Percentiles rank a stretch among this genome's conserved stretches.
phyloP scores from a whole-genome alignment of 331 rosid species.

The Quercus phellos region DNA sequence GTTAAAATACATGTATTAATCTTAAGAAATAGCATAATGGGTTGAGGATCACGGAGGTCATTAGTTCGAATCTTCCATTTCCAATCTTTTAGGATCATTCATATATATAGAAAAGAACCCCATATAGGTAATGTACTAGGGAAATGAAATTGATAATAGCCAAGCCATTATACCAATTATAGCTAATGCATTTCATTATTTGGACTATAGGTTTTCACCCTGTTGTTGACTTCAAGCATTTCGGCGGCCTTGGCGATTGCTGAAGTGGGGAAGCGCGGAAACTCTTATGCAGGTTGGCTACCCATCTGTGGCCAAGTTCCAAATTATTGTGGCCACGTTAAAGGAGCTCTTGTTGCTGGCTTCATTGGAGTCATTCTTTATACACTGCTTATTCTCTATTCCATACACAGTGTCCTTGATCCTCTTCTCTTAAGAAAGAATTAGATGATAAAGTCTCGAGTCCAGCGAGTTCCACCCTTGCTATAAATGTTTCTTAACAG shows the following conservation, averaged over 20 bases:
- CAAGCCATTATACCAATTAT: neutral
- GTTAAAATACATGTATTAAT: neutral
- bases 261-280: constrained; percentile 66
- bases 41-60: no score
- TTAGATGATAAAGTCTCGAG: constrained; percentile 4
- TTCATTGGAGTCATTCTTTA: constrained; percentile 38
- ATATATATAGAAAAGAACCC: no score
- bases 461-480: neutral
- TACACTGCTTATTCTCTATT: constrained; percentile 41
- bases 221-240: constrained; percentile 53
- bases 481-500: neutral
- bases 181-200: constrained; percentile 9
- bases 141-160: no score
- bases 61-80: no score
- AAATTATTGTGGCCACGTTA: constrained; percentile 48
- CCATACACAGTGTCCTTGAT: constrained; percentile 48
- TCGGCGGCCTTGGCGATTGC: constrained; percentile 75
- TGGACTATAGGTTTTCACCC: constrained; percentile 42
- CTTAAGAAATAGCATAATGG: no score
- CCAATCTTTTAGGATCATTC: no score
- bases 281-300: constrained; percentile 65
- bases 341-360: constrained; percentile 51
- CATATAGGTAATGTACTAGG: no score
- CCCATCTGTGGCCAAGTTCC: constrained; percentile 74
- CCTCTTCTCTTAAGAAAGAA: constrained; percentile 58